phyloP scores from a whole-genome alignment of 192 early-diverging fungal species.

The Podila minutissima region DNA sequence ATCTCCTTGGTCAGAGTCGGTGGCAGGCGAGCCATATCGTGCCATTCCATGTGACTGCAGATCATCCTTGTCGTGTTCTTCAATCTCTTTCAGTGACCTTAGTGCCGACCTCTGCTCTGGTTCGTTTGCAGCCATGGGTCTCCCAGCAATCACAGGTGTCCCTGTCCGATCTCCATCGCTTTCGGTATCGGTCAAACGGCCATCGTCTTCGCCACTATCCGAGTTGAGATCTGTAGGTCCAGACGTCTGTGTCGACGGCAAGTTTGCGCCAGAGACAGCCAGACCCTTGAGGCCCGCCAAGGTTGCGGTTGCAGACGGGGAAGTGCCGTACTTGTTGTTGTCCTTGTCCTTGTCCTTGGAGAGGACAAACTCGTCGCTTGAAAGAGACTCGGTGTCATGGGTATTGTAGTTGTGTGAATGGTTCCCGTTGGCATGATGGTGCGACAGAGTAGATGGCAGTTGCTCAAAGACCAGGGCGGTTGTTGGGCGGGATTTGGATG shows the following conservation, averaged over 20 bases:
- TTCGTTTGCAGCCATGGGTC: neutral
- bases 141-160: conserved; percentile 35
- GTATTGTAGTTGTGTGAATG: neutral
- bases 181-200: conserved; percentile 38
- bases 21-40: conserved; percentile 3
- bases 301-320: neutral
- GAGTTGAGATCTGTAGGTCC: conserved; percentile 1
- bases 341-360: conserved; percentile 2
- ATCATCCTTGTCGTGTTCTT: conserved; percentile 35
- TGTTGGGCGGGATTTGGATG: conserved; percentile 36
- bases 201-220: conserved; percentile 37
- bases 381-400: conserved; percentile 32
- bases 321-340: neutral
- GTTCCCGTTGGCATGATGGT: conserved; percentile 1
- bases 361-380: conserved; percentile 42
- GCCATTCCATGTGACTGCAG: conserved; percentile 12
- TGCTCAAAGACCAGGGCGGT: conserved; percentile 38
- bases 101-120: conserved; percentile 8
- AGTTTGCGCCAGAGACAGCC: neutral
- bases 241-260: neutral
- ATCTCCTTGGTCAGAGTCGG: conserved; percentile 21
- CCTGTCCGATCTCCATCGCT: conserved; percentile 18
- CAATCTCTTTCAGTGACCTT: conserved; percentile 32
- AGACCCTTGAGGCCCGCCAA: neutral
- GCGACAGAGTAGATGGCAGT: neutral